Percentiles rank a stretch among this genome's conserved stretches.
Evolutionary conservation across 2,329 filamentous ascomycete genomes (phyloP).

Genomic region (Fusarium pseudoanthophilum): DNA sequence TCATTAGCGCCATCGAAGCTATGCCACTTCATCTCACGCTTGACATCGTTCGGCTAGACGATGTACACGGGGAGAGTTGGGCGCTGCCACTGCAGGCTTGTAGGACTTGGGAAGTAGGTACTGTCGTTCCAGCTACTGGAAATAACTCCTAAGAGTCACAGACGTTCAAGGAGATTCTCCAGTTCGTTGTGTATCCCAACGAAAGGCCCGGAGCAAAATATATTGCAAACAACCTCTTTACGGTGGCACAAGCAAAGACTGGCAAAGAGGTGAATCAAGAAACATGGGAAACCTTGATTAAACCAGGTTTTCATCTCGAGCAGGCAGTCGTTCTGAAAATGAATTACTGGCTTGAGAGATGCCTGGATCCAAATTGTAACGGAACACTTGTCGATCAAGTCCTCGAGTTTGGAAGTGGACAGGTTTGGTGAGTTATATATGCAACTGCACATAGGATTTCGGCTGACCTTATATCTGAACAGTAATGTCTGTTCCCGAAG

Average conservation of each 20-base stretch:
- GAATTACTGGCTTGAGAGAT: not conserved
- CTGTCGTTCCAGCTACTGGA: fast-evolving
- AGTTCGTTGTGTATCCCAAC: not conserved
- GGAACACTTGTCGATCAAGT: not conserved
- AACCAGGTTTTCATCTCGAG: not conserved
- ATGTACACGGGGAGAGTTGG: not conserved
- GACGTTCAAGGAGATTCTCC: not conserved
- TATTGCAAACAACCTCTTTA: not conserved
- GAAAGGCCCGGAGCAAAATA: not conserved
- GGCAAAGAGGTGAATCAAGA: not conserved
- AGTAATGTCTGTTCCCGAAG: not conserved
- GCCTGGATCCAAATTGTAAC: not conserved
- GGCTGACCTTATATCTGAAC: fast-evolving
- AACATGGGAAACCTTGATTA: not conserved
- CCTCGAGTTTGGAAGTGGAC: not conserved
- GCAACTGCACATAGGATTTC: no score
- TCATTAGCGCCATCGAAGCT: not conserved
- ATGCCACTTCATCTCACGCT: not conserved
- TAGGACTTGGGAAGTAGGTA: not conserved
- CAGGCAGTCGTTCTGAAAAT: not conserved
- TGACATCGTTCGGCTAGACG: not conserved
- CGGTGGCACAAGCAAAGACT: not conserved
- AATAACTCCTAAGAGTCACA: not conserved
- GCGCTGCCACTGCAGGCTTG: not conserved
- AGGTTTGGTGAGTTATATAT: not conserved